phyloP scores from a whole-genome alignment of 345 rosid species.

The Brassica rapa region DNA sequence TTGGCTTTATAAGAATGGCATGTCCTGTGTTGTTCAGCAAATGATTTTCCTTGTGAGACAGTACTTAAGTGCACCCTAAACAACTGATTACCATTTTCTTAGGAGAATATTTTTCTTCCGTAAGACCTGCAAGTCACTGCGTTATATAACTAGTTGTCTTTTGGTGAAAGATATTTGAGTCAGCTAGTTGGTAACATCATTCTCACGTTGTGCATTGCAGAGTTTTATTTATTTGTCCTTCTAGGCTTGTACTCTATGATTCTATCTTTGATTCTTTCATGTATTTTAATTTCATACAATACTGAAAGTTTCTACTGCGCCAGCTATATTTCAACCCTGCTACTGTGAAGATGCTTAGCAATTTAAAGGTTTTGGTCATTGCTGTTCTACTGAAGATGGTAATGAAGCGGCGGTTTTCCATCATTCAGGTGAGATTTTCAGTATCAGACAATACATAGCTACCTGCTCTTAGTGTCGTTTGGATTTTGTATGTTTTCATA shows the following conservation, averaged over 20 bases:
- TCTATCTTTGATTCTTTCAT: background rate
- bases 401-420: constrained; percentile 88
- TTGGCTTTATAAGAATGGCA: background rate
- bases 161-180: constrained; percentile 17
- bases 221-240: constrained; percentile 8
- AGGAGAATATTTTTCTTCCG: background rate
- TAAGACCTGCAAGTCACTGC: constrained; percentile 5
- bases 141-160: constrained; percentile 3
- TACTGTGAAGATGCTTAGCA: constrained; percentile 98
- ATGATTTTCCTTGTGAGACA: constrained; percentile 10
- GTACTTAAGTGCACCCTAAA: constrained; percentile 4
- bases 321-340: constrained; percentile 99
- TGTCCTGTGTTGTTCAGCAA: constrained; percentile 6
- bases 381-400: constrained; percentile 81
- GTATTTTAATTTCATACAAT: background rate
- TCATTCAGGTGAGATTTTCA: constrained; percentile 65
- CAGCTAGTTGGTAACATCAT: constrained; percentile 10
- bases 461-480: background rate
- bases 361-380: constrained; percentile 95
- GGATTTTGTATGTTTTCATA: background rate
- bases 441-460: background rate
- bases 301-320: constrained; percentile 33
- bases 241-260: constrained; percentile 6
- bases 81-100: constrained; percentile 13
- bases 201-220: constrained; percentile 6